Conservation (phyloP, 345 rosid species). For the Camelina sativa region DNA sequence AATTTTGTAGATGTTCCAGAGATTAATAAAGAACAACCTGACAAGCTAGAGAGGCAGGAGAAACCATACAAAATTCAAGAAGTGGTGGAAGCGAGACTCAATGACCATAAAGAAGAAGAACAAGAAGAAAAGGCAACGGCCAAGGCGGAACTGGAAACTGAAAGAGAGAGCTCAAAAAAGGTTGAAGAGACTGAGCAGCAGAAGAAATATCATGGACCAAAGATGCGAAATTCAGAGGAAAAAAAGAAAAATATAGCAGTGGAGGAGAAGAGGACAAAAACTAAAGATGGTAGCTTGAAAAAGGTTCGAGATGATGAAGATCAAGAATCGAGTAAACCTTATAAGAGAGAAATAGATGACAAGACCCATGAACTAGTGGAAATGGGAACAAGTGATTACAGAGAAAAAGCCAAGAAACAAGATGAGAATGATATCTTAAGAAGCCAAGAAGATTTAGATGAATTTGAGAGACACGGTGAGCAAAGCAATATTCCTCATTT, state of each 20-base stretch:
- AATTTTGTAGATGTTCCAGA: not conserved
- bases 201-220: conserved; percentile 9
- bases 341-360: conserved; percentile 1
- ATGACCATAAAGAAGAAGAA: not conserved
- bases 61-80: conserved; percentile 8
- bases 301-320: conserved; percentile 11
- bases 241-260: not conserved
- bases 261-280: not conserved
- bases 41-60: conserved; percentile 7
- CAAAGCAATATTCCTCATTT: not conserved
- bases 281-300: conserved; percentile 31
- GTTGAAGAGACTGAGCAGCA: conserved; percentile 20
- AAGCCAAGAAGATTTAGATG: conserved; percentile 19
- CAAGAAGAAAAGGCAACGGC: not conserved
- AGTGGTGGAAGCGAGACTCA: conserved; percentile 14
- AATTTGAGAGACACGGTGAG: conserved; percentile 6
- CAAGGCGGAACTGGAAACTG: conserved; percentile 20
- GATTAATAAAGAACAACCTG: conserved; percentile 5
- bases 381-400: not conserved
- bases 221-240: conserved; percentile 21
- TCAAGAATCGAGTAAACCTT: conserved; percentile 4
- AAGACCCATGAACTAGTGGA: conserved; percentile 24
- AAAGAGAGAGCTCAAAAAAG: not conserved
- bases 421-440: conserved; percentile 3
- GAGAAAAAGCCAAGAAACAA: conserved; percentile 23